Conservation (phyloP, 306 rosid genomes). For the Cucumis sativus region Cucumber_9930_V3 NC_026655.2:25317501-25318000, state of each 20-base stretch:
- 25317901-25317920: background rate
- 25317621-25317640: background rate
- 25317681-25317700: too few relatives aligned
- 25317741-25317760: background rate
- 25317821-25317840: background rate
- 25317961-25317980: slow-evolving; percentile 31
- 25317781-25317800: background rate
- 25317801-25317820: background rate
- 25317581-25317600: background rate
- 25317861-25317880: background rate
- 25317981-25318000: background rate
- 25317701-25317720: too few relatives aligned
- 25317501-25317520: background rate
- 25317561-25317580: background rate
- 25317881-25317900: background rate
- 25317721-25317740: too few relatives aligned
- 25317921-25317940: slow-evolving; percentile 24
- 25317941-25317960: slow-evolving; percentile 24
- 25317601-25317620: background rate
- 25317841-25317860: slow-evolving; percentile 4
- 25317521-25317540: background rate
- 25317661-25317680: too few relatives aligned
- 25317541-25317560: background rate
- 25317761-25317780: background rate
- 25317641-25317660: too few relatives aligned